Base-by-base conservation (phyloP, 2,329 filamentous ascomycete genomes). In the Clonostachys rhizophaga region DNA sequence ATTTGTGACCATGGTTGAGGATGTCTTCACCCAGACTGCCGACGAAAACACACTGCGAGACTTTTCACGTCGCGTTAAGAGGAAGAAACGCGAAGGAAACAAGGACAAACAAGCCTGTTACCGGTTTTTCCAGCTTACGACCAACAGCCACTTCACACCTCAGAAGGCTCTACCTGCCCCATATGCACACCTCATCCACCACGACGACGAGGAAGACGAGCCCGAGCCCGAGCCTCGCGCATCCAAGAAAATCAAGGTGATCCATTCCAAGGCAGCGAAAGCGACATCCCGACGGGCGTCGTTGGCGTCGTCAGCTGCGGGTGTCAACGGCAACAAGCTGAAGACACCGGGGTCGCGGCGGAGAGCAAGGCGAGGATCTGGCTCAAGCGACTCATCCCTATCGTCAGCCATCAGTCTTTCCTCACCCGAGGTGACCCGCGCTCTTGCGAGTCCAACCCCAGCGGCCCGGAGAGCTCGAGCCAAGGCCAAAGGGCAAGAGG, bases 1-100 rank as follows among this genome's bases (percentile, higher is more conserved):
- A 35, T 81, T 83, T 55, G 66, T 84, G 49, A 64, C 69, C 51
- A 75, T 84, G 69, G 65, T 84, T 42, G 76, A 81, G 60, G 72
- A 77, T 50, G 70, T 84, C 41, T 83, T 76, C 59, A 68, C 70
- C 53, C 78, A 82, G 56, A 77, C 72, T 16, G 79, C 80, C n/a
- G 74, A 76, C 52, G 57, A 64, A 36, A 71, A 74, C 36, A 76
- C 78, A 2, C 58, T 76, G 45, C 62, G 69, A 37, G 69, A 77
- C 51, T 84, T 84, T 57, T 65, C 64, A 43, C 65, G 63, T 37
- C 69, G 79, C 40, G 59, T 85, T 44, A 65, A 69, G 54, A 62
- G 71, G 48, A 79, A 75, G 65, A 84, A 84, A 61, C 72, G 67
- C 50, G 74, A 82, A 53, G 81, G 78, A 46, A 76, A 75, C 55